phyloP scores from a whole-genome alignment of 306 rosid species.

The Glycine tomentella region DNA sequence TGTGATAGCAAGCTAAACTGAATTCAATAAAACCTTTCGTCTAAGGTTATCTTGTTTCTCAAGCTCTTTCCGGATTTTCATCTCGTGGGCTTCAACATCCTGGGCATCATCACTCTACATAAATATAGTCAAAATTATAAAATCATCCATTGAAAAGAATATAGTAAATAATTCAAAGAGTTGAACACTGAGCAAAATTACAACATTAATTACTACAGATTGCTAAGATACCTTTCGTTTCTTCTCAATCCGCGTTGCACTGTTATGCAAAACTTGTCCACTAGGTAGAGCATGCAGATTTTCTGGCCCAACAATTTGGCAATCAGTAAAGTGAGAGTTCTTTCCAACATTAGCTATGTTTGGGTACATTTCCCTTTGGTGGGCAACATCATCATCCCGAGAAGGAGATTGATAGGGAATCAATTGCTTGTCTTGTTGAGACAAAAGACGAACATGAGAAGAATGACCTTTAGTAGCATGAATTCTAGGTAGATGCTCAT shows the following conservation, averaged over 20 bases:
- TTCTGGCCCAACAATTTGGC: slow-evolving; percentile 60
- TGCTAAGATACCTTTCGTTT: slow-evolving; percentile 75
- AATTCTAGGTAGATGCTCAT: slow-evolving; percentile 68
- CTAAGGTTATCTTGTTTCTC: slow-evolving; percentile 91
- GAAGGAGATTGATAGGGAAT: slow-evolving; percentile 64
- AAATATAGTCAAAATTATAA: slow-evolving; percentile 35
- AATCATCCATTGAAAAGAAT: slow-evolving; percentile 35
- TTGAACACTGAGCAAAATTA: slow-evolving; percentile 33
- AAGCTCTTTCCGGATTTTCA: slow-evolving; percentile 77
- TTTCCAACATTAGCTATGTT: slow-evolving; percentile 51
- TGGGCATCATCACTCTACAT: slow-evolving; percentile 76
- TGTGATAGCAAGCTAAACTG: slow-evolving; percentile 1
- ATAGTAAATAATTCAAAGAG: neutral
- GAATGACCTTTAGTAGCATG: slow-evolving; percentile 68
- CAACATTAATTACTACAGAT: slow-evolving; percentile 20
- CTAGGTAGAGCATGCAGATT: slow-evolving; percentile 53
- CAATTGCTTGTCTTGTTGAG: slow-evolving; percentile 74
- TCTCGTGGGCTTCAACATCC: slow-evolving; percentile 81
- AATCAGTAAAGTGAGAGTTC: slow-evolving; percentile 66
- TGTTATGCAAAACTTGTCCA: slow-evolving; percentile 61
- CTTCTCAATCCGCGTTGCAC: slow-evolving; percentile 62
- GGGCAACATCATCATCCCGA: slow-evolving; percentile 54
- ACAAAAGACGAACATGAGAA: slow-evolving; percentile 66
- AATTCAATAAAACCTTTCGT: slow-evolving; percentile 74
- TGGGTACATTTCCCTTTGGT: slow-evolving; percentile 61